These are phyloP conservation scores for Fraxinus greggii DNA, from an alignment of 305 asterid genomes.

Conservation along the genomic window DNA sequence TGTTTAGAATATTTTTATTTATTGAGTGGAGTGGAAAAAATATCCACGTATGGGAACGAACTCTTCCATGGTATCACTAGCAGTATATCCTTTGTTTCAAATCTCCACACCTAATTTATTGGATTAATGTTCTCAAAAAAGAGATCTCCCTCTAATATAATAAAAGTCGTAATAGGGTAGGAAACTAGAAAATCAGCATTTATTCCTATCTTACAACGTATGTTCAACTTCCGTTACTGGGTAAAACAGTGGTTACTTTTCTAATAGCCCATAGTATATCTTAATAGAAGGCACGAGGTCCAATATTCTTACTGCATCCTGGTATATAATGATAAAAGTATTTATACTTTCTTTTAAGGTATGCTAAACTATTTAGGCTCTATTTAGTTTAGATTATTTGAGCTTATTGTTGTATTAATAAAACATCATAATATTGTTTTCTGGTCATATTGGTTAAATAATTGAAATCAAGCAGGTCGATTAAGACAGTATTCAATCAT, in stretches of 20 bases:
- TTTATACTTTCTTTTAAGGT: not conserved
- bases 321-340: not conserved
- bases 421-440: not conserved
- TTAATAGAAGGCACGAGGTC: not conserved
- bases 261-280: not conserved
- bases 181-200: not conserved
- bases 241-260: not conserved
- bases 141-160: not conserved
- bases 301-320: not conserved
- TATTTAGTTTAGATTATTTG: not conserved
- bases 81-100: not conserved
- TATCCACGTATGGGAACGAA: not conserved
- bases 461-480: not conserved
- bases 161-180: not conserved
- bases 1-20: too few species aligned
- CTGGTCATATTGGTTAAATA: not conserved
- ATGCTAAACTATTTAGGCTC: not conserved
- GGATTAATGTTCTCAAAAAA: not conserved
- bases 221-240: not conserved
- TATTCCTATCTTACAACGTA: not conserved
- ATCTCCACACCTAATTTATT: not conserved
- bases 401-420: not conserved
- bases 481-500: not conserved
- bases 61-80: not conserved
- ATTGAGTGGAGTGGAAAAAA: not conserved